phyloP scores from a whole-genome alignment of 1,139 yeast genomes.

The Pichia sp. region DNA sequence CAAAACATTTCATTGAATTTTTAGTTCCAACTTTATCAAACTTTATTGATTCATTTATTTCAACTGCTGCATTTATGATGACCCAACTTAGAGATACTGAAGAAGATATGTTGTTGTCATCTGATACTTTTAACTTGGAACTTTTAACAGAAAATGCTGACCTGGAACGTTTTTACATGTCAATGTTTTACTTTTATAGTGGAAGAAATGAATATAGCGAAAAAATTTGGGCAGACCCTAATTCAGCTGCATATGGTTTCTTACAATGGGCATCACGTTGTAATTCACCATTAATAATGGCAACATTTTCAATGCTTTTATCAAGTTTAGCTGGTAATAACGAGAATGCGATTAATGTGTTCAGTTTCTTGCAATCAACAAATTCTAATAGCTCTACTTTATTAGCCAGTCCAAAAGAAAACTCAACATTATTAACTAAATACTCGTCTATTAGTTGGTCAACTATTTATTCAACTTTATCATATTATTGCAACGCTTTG shows the following conservation, averaged over 20 bases:
- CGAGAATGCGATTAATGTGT: conserved; percentile 44
- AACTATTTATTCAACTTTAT: conserved; percentile 28
- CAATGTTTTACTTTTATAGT: conserved; percentile 64
- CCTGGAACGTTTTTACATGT: conserved; percentile 76
- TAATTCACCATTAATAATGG: conserved; percentile 75
- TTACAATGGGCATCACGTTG: conserved; percentile 83
- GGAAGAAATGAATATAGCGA: conserved; percentile 53
- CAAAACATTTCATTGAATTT: conserved; percentile 26
- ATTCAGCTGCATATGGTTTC: conserved; percentile 63
- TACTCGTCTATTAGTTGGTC: conserved; percentile 30
- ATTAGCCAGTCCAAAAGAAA: conserved; percentile 9
- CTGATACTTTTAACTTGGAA: conserved; percentile 42
- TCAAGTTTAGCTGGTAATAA: conserved; percentile 67
- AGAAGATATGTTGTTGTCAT: conserved; percentile 68
- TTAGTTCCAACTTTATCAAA: conserved; percentile 37
- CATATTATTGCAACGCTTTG: conserved; percentile 23
- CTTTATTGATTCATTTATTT: conserved; percentile 56
- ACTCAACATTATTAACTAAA: conserved; percentile 21
- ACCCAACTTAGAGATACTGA: conserved; percentile 79
- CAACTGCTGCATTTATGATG: conserved; percentile 70
- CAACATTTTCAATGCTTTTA: conserved; percentile 74
- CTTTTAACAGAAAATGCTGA: conserved; percentile 69
- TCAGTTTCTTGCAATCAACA: conserved; percentile 32
- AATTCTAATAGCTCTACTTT: conserved; percentile 18
- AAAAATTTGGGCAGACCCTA: conserved; percentile 69